Percentiles rank a stretch among this genome's conserved stretches.
phyloP scores from a whole-genome alignment of 345 rosid genomes.

The Syzygium aqueum region DNA sequence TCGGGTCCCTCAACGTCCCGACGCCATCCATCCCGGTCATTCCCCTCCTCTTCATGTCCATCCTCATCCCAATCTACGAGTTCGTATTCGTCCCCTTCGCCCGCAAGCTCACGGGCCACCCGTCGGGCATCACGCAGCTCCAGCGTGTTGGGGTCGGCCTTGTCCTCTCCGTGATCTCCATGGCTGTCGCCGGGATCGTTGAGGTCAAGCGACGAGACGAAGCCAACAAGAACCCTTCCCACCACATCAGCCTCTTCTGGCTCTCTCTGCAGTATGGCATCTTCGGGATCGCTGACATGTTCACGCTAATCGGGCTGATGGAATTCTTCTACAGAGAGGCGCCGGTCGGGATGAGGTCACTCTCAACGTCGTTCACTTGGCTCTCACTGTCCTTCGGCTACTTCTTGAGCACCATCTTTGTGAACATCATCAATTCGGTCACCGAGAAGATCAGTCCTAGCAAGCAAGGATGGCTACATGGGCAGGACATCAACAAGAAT shows the following conservation, averaged over 20 bases:
- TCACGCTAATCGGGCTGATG: conserved; percentile 34
- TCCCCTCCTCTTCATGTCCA: conserved; percentile 22
- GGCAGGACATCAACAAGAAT: conserved; percentile 17
- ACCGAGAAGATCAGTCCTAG: conserved; percentile 18
- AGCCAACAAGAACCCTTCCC: neutral
- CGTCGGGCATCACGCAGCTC: conserved; percentile 33
- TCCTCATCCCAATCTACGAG: conserved; percentile 32
- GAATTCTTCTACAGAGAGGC: conserved; percentile 42
- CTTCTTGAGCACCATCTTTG: conserved; percentile 26
- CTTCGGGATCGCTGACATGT: conserved; percentile 41
- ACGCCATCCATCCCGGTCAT: conserved; percentile 28
- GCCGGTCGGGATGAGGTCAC: conserved; percentile 29
- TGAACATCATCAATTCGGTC: conserved; percentile 17
- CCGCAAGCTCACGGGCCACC: conserved; percentile 21
- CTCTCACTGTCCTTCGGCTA: conserved; percentile 26
- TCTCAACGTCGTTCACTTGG: conserved; percentile 34
- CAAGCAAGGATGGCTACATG: conserved; percentile 34
- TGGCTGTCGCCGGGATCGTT: conserved; percentile 27
- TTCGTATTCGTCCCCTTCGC: conserved; percentile 23
- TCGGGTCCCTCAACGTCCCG: conserved; percentile 26
- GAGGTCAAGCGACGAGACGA: conserved; percentile 31
- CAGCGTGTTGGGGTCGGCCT: conserved; percentile 36
- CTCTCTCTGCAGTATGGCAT: conserved; percentile 26
- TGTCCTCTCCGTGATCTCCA: conserved; percentile 26
- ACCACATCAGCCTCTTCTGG: conserved; percentile 28